These are phyloP conservation scores for Fusarium stilboides DNA, from an alignment of 2,329 filamentous ascomycete species.

Conservation along the genomic window DNA sequence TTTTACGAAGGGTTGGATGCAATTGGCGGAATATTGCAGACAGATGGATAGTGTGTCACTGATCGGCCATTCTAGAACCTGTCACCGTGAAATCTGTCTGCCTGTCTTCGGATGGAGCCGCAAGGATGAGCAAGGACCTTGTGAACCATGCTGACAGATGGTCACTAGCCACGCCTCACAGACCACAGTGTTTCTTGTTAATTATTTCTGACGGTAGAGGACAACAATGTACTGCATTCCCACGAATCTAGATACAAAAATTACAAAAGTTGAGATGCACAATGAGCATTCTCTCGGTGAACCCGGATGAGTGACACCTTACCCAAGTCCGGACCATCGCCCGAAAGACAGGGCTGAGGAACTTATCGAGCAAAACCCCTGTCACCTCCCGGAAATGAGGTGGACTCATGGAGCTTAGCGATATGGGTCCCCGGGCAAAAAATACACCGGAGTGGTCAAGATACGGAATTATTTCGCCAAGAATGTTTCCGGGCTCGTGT, in stretches of 20 bases:
- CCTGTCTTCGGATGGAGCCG: slow-evolving; percentile 6
- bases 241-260: not conserved
- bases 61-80: slow-evolving; percentile 10
- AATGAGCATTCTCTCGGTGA: not conserved
- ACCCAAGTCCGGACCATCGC: not conserved
- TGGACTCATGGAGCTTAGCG: slow-evolving; percentile 14
- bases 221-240: too few relatives aligned
- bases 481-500: not conserved
- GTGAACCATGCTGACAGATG: not conserved
- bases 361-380: not conserved
- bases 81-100: not conserved
- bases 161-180: not conserved
- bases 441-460: not conserved
- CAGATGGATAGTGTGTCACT: not conserved
- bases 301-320: not conserved
- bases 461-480: not conserved
- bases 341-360: slow-evolving; percentile 20
- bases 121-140: not conserved
- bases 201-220: too few relatives aligned
- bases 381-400: slow-evolving; percentile 30
- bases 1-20: not conserved
- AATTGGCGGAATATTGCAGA: slow-evolving; percentile 33
- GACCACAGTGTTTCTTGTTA: too few relatives aligned
- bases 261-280: not conserved
- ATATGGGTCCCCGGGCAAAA: not conserved